Evolutionary conservation across 2,329 filamentous ascomycete genomes (phyloP).

Genomic region (Trichoderma sp.): DNA sequence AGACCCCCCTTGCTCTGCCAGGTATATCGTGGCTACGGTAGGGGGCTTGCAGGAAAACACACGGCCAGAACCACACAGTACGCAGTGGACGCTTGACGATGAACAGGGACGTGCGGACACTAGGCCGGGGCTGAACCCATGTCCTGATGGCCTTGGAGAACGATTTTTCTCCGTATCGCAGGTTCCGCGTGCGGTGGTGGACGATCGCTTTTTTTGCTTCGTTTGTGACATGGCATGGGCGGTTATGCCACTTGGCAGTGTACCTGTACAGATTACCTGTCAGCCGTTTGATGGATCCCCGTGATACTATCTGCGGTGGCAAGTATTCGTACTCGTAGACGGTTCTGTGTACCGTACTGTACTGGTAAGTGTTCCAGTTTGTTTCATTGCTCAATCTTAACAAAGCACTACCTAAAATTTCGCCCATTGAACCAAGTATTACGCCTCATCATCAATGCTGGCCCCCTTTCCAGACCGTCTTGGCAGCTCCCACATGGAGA

Average conservation of each 20-base stretch:
- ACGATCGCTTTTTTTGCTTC: neutral
- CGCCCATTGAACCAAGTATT: neutral
- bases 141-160: neutral
- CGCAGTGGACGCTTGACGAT: neutral
- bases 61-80: constrained; percentile 10
- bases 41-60: neutral
- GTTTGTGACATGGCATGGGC: neutral
- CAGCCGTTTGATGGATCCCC: neutral
- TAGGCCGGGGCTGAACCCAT: neutral
- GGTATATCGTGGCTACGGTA: constrained; percentile 3
- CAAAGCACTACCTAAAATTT: neutral
- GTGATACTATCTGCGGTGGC: neutral
- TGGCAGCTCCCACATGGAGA: neutral
- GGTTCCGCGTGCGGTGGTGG: neutral
- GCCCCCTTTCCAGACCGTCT: constrained; percentile 8
- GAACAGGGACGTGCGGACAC: constrained; percentile 7
- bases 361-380: neutral
- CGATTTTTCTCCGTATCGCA: constrained; percentile 14
- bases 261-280: neutral
- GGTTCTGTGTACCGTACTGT: neutral
- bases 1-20: constrained; percentile 4
- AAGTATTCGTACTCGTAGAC: neutral
- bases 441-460: neutral
- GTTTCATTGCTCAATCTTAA: neutral
- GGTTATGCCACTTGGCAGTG: neutral